Evolutionary conservation across 2,329 filamentous ascomycete genomes (phyloP), one percentile per base, ranked within the genome.

Genomic region (Fusarium citri): DNA sequence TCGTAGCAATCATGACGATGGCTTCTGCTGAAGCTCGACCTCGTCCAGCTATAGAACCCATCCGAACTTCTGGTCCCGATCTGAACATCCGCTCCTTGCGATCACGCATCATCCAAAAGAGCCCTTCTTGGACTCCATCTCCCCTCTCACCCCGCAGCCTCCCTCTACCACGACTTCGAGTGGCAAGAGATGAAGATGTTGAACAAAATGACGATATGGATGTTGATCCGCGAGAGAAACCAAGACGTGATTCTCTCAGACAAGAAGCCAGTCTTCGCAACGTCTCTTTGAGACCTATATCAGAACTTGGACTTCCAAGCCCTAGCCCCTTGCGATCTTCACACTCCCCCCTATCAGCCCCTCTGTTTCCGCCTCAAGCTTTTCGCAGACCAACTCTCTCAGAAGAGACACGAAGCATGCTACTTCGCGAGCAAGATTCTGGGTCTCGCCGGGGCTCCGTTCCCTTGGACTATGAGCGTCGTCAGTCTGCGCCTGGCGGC

Each of bases 21-120:
- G 57, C 58, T 28, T 51, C 71, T 22, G 54, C 59, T 59, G 68
- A 73, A 55, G 50, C 48, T 9, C 58, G 67, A n/a, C 23, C 55
- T 48, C 70, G 71, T 43, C 74, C 72, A 6, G 34, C 59, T 15
- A 73, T 76, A 54, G 60, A 69, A 7, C 72, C 74, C 6, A 76
- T 76, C 23, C 65, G 54, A 26, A 77, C 73, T 26, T 64, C 65
- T 3, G 63, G 62, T 6, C 60, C 68, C 15, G 65, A 56, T 10
- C 59, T 72, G n/a, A 56, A 45, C 30, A 25, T 51, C n/a, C 65
- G 57, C 26, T 56, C 65, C 18, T 45, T 62, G 11, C 56, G 60
- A 54, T 53, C 65, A 22, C 59, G 64, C 11, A 56, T 64, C 43
- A 34, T 63, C 11, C 68, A 69, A 51, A 73, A 73, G 56, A 74